phyloP scores from a whole-genome alignment of 345 rosid species.

The Gossypium bickii region DNA sequence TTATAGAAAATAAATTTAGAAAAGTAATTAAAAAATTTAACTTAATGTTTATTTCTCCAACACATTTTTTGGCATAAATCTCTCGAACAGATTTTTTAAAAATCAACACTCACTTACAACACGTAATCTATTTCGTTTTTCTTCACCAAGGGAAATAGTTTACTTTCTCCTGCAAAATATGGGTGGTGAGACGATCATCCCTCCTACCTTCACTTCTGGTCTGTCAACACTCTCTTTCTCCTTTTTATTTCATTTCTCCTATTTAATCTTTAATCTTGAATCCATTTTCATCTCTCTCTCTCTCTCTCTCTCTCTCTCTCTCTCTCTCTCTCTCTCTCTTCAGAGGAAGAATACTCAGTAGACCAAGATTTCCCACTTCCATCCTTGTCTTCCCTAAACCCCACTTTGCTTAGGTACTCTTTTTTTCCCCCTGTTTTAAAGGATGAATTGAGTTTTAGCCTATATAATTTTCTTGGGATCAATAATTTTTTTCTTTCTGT shows the following conservation, averaged over 20 bases:
- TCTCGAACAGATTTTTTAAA: no score
- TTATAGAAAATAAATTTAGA: no score
- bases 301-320: neutral
- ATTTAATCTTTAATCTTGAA: neutral
- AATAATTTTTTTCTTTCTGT: neutral
- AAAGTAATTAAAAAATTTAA: no score
- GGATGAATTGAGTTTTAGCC: neutral
- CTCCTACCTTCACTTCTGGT: neutral
- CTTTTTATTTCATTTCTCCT: neutral
- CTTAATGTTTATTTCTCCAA: no score
- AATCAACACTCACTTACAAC: no score
- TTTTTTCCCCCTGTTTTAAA: no score
- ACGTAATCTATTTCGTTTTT: no score
- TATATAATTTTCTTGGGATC: neutral
- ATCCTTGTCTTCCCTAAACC: constrained; percentile 8
- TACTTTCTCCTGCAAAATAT: neutral
- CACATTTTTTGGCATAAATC: no score
- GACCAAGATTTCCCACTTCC: constrained; percentile 17
- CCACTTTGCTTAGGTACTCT: constrained; percentile 26
- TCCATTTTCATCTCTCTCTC: no score
- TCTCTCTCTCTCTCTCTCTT: neutral
- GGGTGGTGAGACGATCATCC: constrained; percentile 5
- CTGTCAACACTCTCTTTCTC: neutral
- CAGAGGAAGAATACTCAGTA: constrained; percentile 28
- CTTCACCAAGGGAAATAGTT: no score